phyloP scores from a whole-genome alignment of 1,139 yeast species.

The Protomyces inouyei region DNA sequence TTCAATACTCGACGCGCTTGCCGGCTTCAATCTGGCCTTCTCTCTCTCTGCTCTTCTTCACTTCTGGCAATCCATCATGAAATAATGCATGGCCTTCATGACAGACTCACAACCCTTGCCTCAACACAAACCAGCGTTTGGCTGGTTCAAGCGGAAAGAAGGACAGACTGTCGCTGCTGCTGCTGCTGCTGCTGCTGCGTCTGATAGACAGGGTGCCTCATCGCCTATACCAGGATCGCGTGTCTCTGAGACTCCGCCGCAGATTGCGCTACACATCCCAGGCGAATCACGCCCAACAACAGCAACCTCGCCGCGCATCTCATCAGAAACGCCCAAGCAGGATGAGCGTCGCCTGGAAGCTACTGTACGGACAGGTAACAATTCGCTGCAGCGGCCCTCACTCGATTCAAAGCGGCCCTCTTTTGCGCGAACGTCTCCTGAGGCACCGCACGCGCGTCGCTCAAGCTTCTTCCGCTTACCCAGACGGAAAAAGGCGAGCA shows the following conservation, averaged over 20 bases:
- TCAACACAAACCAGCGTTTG: neutral
- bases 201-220: too few species aligned
- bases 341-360: too few species aligned
- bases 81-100: neutral
- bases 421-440: neutral
- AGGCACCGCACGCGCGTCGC: neutral
- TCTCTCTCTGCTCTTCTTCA: too few species aligned
- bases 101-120: neutral
- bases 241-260: neutral
- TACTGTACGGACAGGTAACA: too few species aligned
- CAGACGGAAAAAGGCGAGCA: slow-evolving; percentile 8
- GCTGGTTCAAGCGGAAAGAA: slow-evolving; percentile 2
- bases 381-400: neutral
- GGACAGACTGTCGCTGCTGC: too few species aligned
- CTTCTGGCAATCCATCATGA: neutral
- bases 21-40: too few species aligned
- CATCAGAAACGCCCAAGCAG: too few species aligned
- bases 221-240: neutral
- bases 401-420: neutral
- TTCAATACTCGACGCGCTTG: too few species aligned
- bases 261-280: neutral
- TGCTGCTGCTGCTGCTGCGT: too few species aligned
- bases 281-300: neutral
- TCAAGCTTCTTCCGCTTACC: slow-evolving; percentile 22
- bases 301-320: neutral